Evolutionary conservation across 169 alveolate genomes (phyloP).

Genomic region (Eimeria maxima): DNA sequence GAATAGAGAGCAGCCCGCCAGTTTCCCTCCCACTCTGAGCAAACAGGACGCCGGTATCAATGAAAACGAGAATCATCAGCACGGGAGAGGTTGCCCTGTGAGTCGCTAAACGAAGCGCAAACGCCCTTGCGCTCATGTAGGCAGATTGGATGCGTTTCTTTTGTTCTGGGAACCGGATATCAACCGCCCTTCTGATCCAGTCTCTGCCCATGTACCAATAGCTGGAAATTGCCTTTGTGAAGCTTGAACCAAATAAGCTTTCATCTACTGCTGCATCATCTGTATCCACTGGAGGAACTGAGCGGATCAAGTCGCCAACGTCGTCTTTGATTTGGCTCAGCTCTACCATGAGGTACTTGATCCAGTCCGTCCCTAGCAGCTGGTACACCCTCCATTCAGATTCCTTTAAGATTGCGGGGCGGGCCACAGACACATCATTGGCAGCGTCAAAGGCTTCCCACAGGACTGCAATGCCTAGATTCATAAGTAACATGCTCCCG

Average conservation of each 20-base stretch:
- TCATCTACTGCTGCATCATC: background rate
- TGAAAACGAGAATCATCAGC: conserved; percentile 45
- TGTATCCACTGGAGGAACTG: background rate
- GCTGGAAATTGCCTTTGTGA: background rate
- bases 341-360: conserved; percentile 69
- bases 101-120: conserved; percentile 42
- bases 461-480: conserved; percentile 78
- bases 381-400: conserved; percentile 76
- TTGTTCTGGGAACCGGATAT: conserved; percentile 32
- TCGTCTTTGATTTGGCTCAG: conserved; percentile 15
- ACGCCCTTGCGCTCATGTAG: background rate
- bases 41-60: conserved; percentile 29
- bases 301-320: background rate
- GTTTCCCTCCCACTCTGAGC: conserved; percentile 36
- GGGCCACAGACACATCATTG: conserved; percentile 5
- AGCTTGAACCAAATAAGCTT: background rate
- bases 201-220: background rate
- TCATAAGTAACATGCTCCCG: conserved; percentile 79
- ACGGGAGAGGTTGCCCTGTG: conserved; percentile 5
- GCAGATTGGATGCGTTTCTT: background rate
- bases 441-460: conserved; percentile 80
- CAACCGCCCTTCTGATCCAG: conserved; percentile 2
- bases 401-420: conserved; percentile 70
- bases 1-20: background rate
- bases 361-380: conserved; percentile 80